These are phyloP conservation scores for Mycena olivaceomarginata DNA, from an alignment of 768 basidiomycete species.

Conservation along the genomic window DNA sequence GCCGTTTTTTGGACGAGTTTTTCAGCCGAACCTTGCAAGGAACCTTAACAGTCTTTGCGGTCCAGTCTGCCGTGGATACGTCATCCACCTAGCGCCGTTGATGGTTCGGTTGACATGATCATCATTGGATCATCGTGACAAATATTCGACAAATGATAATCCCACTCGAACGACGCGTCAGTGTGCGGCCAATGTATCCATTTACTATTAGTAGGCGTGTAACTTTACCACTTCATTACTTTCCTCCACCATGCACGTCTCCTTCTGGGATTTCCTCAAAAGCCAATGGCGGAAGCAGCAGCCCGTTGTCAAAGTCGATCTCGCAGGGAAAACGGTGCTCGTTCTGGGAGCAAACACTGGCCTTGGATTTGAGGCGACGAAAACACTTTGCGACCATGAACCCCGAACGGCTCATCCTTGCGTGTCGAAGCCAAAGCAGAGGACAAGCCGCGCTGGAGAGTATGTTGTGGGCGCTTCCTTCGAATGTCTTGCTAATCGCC, in stretches of 20 bases:
- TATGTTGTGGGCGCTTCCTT: background rate
- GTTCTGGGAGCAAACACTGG: conserved; percentile 35
- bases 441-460: conserved; percentile 31
- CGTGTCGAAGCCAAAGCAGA: conserved; percentile 30
- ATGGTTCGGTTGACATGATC: too few relatives aligned
- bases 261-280: background rate
- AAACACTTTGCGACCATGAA: conserved; percentile 38
- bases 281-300: conserved; percentile 5
- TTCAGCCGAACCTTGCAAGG: too few relatives aligned
- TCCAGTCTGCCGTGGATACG: too few relatives aligned
- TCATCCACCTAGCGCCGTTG: too few relatives aligned
- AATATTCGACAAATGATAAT: too few relatives aligned
- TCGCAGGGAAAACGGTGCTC: conserved; percentile 25
- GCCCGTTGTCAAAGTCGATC: conserved; percentile 14
- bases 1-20: too few relatives aligned
- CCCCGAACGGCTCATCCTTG: conserved; percentile 27
- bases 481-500: background rate
- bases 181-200: too few relatives aligned
- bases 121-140: too few relatives aligned
- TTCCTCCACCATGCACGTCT: background rate
- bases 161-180: too few relatives aligned
- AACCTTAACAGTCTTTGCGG: too few relatives aligned
- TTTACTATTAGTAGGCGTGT: too few relatives aligned
- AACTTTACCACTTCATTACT: too few relatives aligned
- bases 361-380: conserved; percentile 29